Evolutionary conservation across 331 rosid genomes (phyloP).

Genomic region (Prunus yedoensis): DNA sequence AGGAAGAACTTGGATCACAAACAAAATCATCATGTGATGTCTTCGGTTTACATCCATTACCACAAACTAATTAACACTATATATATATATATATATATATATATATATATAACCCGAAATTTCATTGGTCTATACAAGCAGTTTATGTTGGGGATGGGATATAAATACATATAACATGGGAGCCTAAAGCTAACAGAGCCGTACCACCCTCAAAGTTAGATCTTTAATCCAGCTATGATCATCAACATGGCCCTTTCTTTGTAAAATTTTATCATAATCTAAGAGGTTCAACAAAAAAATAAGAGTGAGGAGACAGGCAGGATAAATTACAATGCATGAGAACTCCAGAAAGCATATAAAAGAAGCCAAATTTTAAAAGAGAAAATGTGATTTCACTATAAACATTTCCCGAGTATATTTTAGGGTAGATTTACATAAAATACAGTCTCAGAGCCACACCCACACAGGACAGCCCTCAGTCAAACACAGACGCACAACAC

Average conservation of each 20-base stretch:
- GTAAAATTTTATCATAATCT: background rate
- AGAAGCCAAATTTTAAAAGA: background rate
- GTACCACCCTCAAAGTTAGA: background rate
- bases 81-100: no score
- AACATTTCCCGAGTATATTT: background rate
- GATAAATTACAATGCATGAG: background rate
- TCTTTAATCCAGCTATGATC: background rate
- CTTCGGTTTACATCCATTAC: background rate
- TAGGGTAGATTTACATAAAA: background rate
- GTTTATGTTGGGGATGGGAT: background rate
- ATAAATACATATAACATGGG: background rate
- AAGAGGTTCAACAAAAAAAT: background rate
- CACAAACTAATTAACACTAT: background rate
- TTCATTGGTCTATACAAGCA: background rate
- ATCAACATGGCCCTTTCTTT: background rate
- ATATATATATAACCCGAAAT: background rate
- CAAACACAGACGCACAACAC: background rate
- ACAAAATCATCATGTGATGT: background rate
- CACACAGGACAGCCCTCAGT: background rate
- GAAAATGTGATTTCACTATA: background rate
- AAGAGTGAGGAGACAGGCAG: background rate
- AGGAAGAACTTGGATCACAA: background rate
- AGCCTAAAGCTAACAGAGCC: slow-evolving; percentile 3
- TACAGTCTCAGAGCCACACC: background rate
- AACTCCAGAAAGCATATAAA: background rate